Conservation (phyloP, 208 protist genomes). For the Trypanosoma boissoni region DNA sequence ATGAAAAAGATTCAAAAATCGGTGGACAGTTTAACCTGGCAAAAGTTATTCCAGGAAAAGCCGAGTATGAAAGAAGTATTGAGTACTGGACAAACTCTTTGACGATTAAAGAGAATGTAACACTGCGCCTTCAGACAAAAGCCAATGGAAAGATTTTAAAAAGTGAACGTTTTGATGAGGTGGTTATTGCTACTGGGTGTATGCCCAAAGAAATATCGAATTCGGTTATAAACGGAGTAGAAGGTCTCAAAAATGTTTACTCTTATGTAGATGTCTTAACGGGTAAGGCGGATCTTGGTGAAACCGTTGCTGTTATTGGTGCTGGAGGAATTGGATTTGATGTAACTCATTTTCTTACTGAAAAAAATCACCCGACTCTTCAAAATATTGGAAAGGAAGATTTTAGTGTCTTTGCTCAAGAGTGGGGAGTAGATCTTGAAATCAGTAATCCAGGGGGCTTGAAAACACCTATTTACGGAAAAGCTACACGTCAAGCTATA, state of each 20-base stretch:
- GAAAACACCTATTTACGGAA: constrained; percentile 15
- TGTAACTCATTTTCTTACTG: constrained; percentile 79
- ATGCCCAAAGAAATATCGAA: constrained; percentile 54
- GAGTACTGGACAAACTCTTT: constrained; percentile 62
- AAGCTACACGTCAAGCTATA: constrained; percentile 36
- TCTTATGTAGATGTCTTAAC: constrained; percentile 84
- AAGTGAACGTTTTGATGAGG: constrained; percentile 43
- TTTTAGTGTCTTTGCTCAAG: constrained; percentile 36
- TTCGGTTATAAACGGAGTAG: constrained; percentile 40
- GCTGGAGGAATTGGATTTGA: constrained; percentile 94
- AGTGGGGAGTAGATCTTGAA: constrained; percentile 49
- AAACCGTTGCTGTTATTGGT: constrained; percentile 86
- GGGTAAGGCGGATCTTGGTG: constrained; percentile 51
- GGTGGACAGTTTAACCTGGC: constrained; percentile 90
- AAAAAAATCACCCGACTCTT: constrained; percentile 15
- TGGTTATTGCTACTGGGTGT: constrained; percentile 85
- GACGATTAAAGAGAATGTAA: constrained; percentile 31
- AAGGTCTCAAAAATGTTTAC: constrained; percentile 65
- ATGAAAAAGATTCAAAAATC: constrained; percentile 38
- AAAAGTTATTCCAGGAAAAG: constrained; percentile 77
- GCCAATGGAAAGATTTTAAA: constrained; percentile 26
- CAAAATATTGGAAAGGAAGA: constrained; percentile 28
- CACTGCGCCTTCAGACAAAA: constrained; percentile 21
- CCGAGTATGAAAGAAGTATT: constrained; percentile 82
- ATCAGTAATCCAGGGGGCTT: constrained; percentile 43